Evolutionary conservation across 371 early-diverging fungal species (phyloP), one percentile per base, ranked within the genome.

Genomic region (Mortierella sp.): DNA sequence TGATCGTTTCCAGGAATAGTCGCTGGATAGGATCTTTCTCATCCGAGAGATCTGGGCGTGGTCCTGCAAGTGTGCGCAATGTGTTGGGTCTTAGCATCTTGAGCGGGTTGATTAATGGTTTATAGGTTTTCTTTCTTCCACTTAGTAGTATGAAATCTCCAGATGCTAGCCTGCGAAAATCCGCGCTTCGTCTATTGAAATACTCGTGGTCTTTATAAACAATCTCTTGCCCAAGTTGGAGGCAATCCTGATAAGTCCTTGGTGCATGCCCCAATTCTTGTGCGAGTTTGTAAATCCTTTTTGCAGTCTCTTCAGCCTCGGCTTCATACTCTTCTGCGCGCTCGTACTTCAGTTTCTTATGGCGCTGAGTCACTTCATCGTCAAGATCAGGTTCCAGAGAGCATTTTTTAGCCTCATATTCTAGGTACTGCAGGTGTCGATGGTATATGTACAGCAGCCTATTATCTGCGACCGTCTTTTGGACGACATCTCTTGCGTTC

Each of bases 401-500:
- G 24, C 10, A 1, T 24, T 43, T 39, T 22, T 40, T 28, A 0
- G 1, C 2, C 6, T 40, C 37, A 18, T 60, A 5, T 26, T 61
- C 35, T 45, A 60, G n/a, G 66, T 65, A 54, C 35, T 49, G 35
- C 39, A 60, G 20, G 47, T 69, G 62, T 14, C 70, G 65, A 24
- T 69, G 43, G 39, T 65, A 65, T 24, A 65, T 35, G 26, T 60
- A 45, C 26, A 64, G 54, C 39, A 64, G 35, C 24, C 62, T 30
- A 14, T 64, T 60, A 40, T 75, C 75, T 18, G 26, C 35, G 2
- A 69, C 55, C 18, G 75, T 32, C 43, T 75, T 55, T 26, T 35
- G 62, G 11, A 63, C 66, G 28, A 66, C 54, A 24, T 66, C 51
- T 39, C 67, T 49, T 1, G 76, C 66, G 24, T 63, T 70, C 24